A percentile compares a stretch with the other conserved stretches of the same genome.
Evolutionary conservation across 2,329 filamentous ascomycete species (phyloP).

Genomic region (Rugonectria rugulosa): DNA sequence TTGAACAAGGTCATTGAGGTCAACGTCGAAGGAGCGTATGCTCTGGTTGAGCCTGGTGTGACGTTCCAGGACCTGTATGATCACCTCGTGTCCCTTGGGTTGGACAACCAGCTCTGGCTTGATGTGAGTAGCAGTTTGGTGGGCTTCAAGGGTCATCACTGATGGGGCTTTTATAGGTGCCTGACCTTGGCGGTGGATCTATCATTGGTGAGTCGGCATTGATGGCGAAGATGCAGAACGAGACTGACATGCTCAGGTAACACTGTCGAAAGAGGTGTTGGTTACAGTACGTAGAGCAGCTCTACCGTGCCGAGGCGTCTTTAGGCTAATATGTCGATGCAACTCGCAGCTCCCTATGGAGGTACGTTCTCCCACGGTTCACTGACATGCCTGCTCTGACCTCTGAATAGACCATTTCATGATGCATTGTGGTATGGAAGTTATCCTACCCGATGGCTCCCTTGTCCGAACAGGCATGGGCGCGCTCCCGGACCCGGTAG

Average conservation of each 20-base stretch:
- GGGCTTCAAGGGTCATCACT: background rate
- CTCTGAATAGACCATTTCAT: background rate
- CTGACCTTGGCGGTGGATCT: conserved; percentile 17
- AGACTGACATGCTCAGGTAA: background rate
- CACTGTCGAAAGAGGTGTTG: conserved; percentile 18
- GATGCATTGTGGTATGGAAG: conserved; percentile 15
- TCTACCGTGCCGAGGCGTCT: background rate
- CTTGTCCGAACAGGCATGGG: conserved; percentile 20
- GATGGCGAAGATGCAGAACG: background rate
- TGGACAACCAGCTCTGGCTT: conserved; percentile 18
- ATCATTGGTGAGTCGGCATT: conserved; percentile 8
- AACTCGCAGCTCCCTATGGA: conserved; percentile 8
- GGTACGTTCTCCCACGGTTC: conserved; percentile 3
- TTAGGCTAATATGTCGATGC: background rate
- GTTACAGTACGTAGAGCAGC: conserved; percentile 6
- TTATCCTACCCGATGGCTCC: conserved; percentile 14
- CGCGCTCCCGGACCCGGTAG: conserved; percentile 8
- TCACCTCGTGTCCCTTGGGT: conserved; percentile 9
- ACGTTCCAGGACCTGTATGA: conserved; percentile 15
- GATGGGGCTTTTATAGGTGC: background rate
- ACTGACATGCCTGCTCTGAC: background rate
- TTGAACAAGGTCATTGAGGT: conserved; percentile 23
- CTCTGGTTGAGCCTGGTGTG: conserved; percentile 16
- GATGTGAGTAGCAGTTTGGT: conserved; percentile 3
- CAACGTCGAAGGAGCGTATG: conserved; percentile 20